These are phyloP conservation scores for Veloporphyrellus conicus DNA, from an alignment of 1,284 basidiomycete species.

Conservation along the genomic window DNA sequence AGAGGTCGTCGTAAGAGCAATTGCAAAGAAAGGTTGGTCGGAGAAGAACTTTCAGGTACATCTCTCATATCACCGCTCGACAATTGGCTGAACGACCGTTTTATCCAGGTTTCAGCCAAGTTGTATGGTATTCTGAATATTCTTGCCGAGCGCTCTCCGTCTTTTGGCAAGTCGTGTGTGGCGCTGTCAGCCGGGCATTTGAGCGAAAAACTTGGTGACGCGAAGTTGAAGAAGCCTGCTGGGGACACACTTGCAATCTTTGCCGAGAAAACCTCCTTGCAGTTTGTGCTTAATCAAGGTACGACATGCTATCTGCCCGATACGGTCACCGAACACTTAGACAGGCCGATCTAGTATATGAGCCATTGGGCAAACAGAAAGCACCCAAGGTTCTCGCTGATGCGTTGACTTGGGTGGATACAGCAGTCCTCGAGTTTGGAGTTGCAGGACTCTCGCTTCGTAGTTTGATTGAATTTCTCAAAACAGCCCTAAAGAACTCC, in stretches of 20 bases:
- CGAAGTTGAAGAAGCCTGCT: conserved; percentile 97
- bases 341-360: conserved; percentile 63
- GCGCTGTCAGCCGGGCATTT: conserved; percentile 84
- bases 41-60: conserved; percentile 97
- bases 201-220: conserved; percentile 92
- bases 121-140: conserved; percentile 73
- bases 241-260: conserved; percentile 81
- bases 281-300: conserved; percentile 94
- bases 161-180: conserved; percentile 82
- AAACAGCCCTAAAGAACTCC: conserved; percentile 84
- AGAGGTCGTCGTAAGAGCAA: conserved; percentile 86
- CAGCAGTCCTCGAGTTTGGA: conserved; percentile 89
- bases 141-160: conserved; percentile 75
- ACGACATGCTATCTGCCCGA: conserved; percentile 22
- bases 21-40: conserved; percentile 92
- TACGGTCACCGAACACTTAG: conserved; percentile 13
- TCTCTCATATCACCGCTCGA: conserved; percentile 17
- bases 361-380: conserved; percentile 88
- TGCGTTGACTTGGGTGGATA: conserved; percentile 85
- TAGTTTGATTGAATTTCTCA: conserved; percentile 86
- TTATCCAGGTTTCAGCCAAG: conserved; percentile 76
- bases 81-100: conserved; percentile 7
- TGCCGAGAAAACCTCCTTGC: conserved; percentile 90
- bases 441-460: conserved; percentile 82
- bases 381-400: conserved; percentile 97